Evolutionary conservation across 352 stramenopile species (phyloP), one percentile per base, ranked within the genome.

Genomic region (Phytopythium chamaehyphon): DNA sequence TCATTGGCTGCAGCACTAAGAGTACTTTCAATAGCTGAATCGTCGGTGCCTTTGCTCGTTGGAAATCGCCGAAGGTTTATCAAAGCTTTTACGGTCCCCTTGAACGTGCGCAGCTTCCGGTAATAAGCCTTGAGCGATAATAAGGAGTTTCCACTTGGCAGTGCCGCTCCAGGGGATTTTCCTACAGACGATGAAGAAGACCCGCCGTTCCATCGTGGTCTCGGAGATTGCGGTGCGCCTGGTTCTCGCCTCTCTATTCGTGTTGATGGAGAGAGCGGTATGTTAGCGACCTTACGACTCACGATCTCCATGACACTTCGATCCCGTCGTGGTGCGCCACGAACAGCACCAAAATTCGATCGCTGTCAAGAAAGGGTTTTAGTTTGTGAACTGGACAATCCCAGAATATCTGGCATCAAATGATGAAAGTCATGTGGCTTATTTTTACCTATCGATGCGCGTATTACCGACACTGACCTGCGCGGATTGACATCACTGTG

Each of bases 61-160:
- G 31, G 47, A 31, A 55, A 42, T 10, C 73, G 56, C 9, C 66
- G 64, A 3, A 88, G 62, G 23, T 76, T 75, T 51, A 88, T 88
- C 35, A 88, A 50, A 23, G 75, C 73, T 54, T 75, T 83, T 16
- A 88, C 63, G 6, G 74, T 88, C 19, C 76, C 74, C 37, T 87
- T 86, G 40, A 90, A 86, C 10, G 76, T 84, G 5, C 72, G 71
- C 18, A 90, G 54, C 15, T 90, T 88, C 19, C 72, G 66, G 44
- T 84, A 90, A 46, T 88, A 76, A 3, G 68, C 61, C 53, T 86
- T 88, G 4, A 90, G 57, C 15, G 79, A 90, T 24, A 84, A 50
- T 48, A 87, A 64, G 33, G 72, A 85, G 21, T 54, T 73, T n/a
- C 49, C 60, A 7, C 24, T 54, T 2, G 43, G 16, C 23, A 26